These are phyloP conservation scores for Crotalaria pallida DNA, from an alignment of 306 rosid genomes.

Conservation along the genomic window DNA sequence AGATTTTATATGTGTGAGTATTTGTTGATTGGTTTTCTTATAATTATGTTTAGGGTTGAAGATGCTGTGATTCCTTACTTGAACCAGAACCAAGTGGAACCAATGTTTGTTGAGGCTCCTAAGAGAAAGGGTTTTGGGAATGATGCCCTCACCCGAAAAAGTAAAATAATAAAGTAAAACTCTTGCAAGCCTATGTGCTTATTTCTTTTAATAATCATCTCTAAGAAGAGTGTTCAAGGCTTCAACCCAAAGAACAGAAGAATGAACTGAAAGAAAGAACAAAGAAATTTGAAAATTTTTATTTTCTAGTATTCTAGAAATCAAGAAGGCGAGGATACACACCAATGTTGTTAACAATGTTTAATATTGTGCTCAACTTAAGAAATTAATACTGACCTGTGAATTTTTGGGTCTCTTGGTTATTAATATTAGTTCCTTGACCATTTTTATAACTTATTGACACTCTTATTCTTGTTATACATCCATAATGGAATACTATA, in stretches of 20 bases:
- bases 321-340: neutral
- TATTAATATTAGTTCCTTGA: neutral
- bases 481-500: no score
- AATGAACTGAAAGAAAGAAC: no score
- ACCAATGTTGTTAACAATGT: neutral
- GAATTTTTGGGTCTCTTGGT: neutral
- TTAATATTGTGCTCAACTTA: constrained; percentile 3
- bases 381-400: neutral
- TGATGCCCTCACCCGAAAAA: neutral
- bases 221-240: no score
- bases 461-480: no score
- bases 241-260: no score
- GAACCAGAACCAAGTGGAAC: constrained; percentile 64
- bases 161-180: no score
- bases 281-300: no score
- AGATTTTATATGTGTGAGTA: no score
- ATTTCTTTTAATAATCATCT: neutral
- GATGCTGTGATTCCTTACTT: constrained; percentile 84
- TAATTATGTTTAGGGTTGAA: constrained; percentile 62
- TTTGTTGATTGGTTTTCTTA: constrained; percentile 1
- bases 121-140: constrained; percentile 23
- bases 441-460: no score
- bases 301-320: no score
- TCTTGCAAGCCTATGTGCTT: no score
- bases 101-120: constrained; percentile 53